Percentiles rank a stretch among this genome's conserved stretches.
Conservation (phyloP, 768 basidiomycete genomes). For the Calocybe indica region DNA sequence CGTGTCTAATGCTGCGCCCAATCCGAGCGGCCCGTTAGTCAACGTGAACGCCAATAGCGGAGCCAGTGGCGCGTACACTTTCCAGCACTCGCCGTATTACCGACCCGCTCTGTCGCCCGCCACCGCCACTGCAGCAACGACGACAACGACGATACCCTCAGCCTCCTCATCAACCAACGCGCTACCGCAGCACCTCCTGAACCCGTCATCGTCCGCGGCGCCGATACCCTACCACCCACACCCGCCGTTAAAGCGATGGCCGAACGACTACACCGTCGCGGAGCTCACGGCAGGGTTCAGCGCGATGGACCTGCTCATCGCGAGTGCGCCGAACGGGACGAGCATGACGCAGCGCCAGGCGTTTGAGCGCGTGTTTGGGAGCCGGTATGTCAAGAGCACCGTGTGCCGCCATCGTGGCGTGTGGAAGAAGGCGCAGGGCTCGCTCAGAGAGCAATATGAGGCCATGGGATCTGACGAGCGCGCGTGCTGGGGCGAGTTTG, state of each 20-base stretch:
- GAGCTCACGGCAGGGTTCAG: constrained; percentile 60
- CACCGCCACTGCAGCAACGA: neutral
- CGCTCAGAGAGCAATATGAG: constrained; percentile 45
- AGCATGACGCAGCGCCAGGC: constrained; percentile 57
- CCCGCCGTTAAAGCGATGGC: constrained; percentile 68
- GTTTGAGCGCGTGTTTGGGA: constrained; percentile 67
- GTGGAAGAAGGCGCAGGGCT: constrained; percentile 51
- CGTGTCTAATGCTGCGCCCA: neutral
- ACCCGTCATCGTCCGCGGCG: constrained; percentile 12
- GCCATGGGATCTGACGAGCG: constrained; percentile 48
- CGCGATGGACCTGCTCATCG: constrained; percentile 37
- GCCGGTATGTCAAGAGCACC: constrained; percentile 68
- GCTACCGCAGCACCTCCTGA: constrained; percentile 7
- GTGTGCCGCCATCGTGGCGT: constrained; percentile 68
- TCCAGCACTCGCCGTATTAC: neutral
- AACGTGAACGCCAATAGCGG: neutral
- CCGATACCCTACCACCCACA: constrained; percentile 50
- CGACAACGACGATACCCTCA: neutral
- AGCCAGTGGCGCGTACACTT: neutral
- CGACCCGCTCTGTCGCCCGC: neutral
- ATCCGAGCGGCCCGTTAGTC: neutral
- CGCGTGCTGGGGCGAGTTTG: constrained; percentile 67
- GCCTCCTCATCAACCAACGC: constrained; percentile 4
- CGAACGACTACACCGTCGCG: constrained; percentile 67
- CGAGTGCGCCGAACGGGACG: constrained; percentile 28